A percentile compares a stretch with the other conserved stretches of the same genome.
These are phyloP conservation scores for Chaetomiaceae sp. DNA, from an alignment of 2,329 filamentous ascomycete genomes.

Conservation along the genomic window DNA sequence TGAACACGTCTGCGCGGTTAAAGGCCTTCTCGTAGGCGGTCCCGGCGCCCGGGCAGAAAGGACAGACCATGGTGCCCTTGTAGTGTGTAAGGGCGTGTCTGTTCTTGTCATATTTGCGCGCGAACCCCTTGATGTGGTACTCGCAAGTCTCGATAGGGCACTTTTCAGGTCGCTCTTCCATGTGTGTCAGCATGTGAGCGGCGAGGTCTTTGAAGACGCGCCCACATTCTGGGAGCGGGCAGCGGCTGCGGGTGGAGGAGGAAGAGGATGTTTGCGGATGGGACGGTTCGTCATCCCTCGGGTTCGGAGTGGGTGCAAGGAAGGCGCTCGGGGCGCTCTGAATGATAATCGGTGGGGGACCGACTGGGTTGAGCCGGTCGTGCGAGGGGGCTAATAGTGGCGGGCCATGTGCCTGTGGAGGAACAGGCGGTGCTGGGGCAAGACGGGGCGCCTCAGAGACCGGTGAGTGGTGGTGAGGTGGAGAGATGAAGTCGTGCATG, in stretches of 20 bases:
- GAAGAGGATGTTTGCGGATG: conserved; percentile 14
- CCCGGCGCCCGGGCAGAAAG: conserved; percentile 86
- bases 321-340: conserved; percentile 21
- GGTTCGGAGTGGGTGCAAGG: conserved; percentile 16
- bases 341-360: conserved; percentile 22
- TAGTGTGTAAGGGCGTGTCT: conserved; percentile 94
- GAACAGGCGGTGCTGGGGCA: conserved; percentile 28
- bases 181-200: conserved; percentile 95
- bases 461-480: conserved; percentile 27
- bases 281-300: conserved; percentile 22
- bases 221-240: conserved; percentile 55
- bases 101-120: conserved; percentile 97
- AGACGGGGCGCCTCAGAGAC: conserved; percentile 28
- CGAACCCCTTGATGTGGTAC: conserved; percentile 91
- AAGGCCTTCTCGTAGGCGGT: conserved; percentile 91
- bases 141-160: conserved; percentile 92
- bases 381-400: conserved; percentile 25
- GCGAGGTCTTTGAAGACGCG: conserved; percentile 62
- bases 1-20: conserved; percentile 95
- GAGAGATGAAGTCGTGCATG: conserved; percentile 26
- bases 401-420: conserved; percentile 20
- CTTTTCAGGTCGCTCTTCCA: conserved; percentile 89
- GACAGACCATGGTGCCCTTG: conserved; percentile 96
- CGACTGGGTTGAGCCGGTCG: conserved; percentile 18
- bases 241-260: conserved; percentile 36